Percentiles rank a stretch among this genome's conserved stretches.
Evolutionary conservation across 306 rosid genomes (phyloP).

Genomic region (Acacia melanoxylon): DNA sequence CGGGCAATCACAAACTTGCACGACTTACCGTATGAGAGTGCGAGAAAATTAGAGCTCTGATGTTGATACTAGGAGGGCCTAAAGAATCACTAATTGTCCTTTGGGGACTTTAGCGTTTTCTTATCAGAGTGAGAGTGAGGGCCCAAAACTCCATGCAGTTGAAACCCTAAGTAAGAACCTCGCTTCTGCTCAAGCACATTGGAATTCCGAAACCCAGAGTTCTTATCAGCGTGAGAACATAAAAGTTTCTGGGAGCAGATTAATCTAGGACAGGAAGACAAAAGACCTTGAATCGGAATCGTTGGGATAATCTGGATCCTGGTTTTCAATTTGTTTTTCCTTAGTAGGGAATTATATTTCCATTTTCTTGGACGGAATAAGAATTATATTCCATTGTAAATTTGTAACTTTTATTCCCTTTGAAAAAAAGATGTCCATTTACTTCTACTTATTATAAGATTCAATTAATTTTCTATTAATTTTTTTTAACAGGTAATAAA

Average conservation of each 20-base stretch:
- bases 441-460: too few relatives aligned
- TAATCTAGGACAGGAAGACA: background rate
- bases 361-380: too few relatives aligned
- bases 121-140: background rate
- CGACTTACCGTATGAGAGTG: conserved; percentile 1
- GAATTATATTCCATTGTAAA: too few relatives aligned
- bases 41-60: background rate
- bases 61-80: background rate
- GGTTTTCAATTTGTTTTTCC: background rate
- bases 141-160: background rate
- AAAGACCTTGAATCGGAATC: background rate
- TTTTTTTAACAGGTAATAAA: too few relatives aligned
- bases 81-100: conserved; percentile 5
- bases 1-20: background rate
- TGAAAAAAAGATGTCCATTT: too few relatives aligned
- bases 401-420: too few relatives aligned
- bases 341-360: too few relatives aligned
- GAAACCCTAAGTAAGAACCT: conserved; percentile 8
- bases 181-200: background rate
- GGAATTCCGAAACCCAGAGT: background rate
- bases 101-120: background rate
- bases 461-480: too few relatives aligned
- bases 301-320: background rate
- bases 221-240: background rate
- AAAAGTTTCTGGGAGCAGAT: conserved; percentile 1